These are phyloP conservation scores for Ceratobasidium sp. DNA, from an alignment of 1,284 basidiomycete species.

Conservation along the genomic window DNA sequence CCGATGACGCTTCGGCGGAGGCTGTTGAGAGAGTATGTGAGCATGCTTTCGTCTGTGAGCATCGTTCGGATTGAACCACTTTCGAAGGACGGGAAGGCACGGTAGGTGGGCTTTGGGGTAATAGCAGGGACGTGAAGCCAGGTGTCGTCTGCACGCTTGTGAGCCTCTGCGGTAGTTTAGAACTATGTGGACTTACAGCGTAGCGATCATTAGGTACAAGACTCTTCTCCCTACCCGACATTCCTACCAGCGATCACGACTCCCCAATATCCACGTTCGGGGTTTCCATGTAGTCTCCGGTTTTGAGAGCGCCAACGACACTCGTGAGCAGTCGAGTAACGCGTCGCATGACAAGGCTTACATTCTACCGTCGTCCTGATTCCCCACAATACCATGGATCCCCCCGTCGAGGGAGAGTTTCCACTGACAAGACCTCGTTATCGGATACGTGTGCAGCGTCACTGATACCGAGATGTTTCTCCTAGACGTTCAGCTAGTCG, in stretches of 20 bases:
- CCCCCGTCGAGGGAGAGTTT: constrained; percentile 63
- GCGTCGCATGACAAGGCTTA: constrained; percentile 42
- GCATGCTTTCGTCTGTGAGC: constrained; percentile 72
- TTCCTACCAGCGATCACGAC: constrained; percentile 78
- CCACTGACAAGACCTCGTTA: constrained; percentile 54
- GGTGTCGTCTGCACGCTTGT: constrained; percentile 61
- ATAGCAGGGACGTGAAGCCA: constrained; percentile 44
- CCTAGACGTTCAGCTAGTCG: constrained; percentile 81
- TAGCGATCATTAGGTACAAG: constrained; percentile 79
- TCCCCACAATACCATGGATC: constrained; percentile 78
- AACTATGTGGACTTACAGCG: constrained; percentile 64
- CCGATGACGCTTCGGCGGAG: constrained; percentile 78
- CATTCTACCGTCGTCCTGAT: constrained; percentile 77
- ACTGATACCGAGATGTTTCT: constrained; percentile 66
- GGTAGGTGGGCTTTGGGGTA: constrained; percentile 36
- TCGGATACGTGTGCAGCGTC: constrained; percentile 52
- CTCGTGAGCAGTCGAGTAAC: neutral
- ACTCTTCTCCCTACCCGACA: constrained; percentile 70
- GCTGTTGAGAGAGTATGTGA: constrained; percentile 67
- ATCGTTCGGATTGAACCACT: constrained; percentile 71
- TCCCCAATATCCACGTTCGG: constrained; percentile 72
- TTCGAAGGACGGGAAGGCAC: constrained; percentile 54
- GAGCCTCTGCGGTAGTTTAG: constrained; percentile 25
- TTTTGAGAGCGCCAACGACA: constrained; percentile 60
- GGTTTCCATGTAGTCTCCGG: constrained; percentile 75